A percentile compares a stretch with the other conserved stretches of the same genome.
phyloP scores from a whole-genome alignment of 371 early-diverging fungal genomes.

The Mucor racemosus region DNA sequence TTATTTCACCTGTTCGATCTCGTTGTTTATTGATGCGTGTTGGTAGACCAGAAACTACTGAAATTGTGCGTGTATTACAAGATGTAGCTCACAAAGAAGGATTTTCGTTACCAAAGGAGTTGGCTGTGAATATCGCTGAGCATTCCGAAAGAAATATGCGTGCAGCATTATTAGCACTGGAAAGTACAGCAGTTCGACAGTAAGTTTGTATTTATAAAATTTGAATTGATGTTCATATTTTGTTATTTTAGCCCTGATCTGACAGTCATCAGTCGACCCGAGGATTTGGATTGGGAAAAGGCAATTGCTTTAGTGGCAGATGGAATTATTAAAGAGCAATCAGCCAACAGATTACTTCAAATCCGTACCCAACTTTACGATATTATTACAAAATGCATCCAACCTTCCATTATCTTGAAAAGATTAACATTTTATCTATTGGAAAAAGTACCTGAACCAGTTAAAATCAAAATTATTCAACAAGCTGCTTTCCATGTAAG shows the following conservation, averaged over 20 bases:
- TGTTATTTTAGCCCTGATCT: slow-evolving; percentile 31
- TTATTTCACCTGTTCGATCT: slow-evolving; percentile 96
- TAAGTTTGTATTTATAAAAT: slow-evolving; percentile 47
- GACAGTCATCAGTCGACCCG: slow-evolving; percentile 58
- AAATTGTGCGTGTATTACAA: slow-evolving; percentile 71
- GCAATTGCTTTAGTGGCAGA: slow-evolving; percentile 73
- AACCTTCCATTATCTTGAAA: slow-evolving; percentile 75
- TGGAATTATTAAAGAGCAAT: slow-evolving; percentile 76
- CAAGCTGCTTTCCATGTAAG: slow-evolving; percentile 85
- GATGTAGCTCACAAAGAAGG: slow-evolving; percentile 81
- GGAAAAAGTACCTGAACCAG: slow-evolving; percentile 60
- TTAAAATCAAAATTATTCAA: slow-evolving; percentile 71
- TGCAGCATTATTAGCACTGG: slow-evolving; percentile 89
- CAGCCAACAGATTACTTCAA: slow-evolving; percentile 67
- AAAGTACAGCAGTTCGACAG: slow-evolving; percentile 82
- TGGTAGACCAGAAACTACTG: slow-evolving; percentile 75
- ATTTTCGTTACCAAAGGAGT: slow-evolving; percentile 64
- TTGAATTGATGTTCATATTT: slow-evolving; percentile 6
- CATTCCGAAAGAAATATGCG: slow-evolving; percentile 87
- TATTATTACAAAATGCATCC: slow-evolving; percentile 89
- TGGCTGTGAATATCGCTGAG: slow-evolving; percentile 74
- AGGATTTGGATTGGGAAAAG: slow-evolving; percentile 91
- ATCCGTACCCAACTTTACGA: slow-evolving; percentile 87
- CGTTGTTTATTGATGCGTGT: slow-evolving; percentile 95
- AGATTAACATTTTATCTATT: slow-evolving; percentile 74